These are phyloP conservation scores for Solanum hybrid DNA, from an alignment of 305 asterid genomes.

Conservation along the genomic window DNA sequence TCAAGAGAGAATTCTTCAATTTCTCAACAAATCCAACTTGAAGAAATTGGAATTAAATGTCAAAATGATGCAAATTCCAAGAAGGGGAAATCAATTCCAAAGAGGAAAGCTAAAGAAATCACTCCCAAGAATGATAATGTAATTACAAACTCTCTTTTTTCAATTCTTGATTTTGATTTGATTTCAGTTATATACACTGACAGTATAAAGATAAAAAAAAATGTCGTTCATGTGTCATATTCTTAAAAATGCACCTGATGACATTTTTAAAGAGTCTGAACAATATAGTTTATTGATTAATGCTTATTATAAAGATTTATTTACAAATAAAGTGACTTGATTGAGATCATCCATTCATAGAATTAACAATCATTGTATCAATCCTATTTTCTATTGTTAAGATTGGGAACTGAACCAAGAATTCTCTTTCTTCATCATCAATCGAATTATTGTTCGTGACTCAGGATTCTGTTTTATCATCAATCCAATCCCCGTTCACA, in stretches of 20 bases:
- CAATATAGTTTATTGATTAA: not conserved
- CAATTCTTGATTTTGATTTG: not conserved
- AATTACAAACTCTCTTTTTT: not conserved
- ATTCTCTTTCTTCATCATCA: not conserved
- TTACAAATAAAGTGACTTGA: not conserved
- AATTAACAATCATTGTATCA: not conserved
- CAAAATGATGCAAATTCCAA: slow-evolving; percentile 30
- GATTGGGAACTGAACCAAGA: not conserved
- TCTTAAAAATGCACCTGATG: not conserved
- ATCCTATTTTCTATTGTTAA: not conserved
- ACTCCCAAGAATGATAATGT: slow-evolving; percentile 28
- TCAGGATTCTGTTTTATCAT: not conserved
- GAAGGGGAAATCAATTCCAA: slow-evolving; percentile 55
- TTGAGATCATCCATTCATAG: not conserved
- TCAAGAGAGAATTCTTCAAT: slow-evolving; percentile 69
- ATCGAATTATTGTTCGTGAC: not conserved
- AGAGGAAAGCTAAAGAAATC: slow-evolving; percentile 48
- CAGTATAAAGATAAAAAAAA: not conserved
- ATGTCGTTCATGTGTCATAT: not conserved
- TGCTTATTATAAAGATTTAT: no score
- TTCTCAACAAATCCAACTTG: slow-evolving; percentile 55
- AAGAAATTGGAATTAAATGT: slow-evolving; percentile 13
- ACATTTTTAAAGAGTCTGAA: not conserved
- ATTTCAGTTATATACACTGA: not conserved
- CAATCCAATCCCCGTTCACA: not conserved